Evolutionary conservation across 805 yeast species (phyloP).

Genomic region (Ogataea ramenticola): DNA sequence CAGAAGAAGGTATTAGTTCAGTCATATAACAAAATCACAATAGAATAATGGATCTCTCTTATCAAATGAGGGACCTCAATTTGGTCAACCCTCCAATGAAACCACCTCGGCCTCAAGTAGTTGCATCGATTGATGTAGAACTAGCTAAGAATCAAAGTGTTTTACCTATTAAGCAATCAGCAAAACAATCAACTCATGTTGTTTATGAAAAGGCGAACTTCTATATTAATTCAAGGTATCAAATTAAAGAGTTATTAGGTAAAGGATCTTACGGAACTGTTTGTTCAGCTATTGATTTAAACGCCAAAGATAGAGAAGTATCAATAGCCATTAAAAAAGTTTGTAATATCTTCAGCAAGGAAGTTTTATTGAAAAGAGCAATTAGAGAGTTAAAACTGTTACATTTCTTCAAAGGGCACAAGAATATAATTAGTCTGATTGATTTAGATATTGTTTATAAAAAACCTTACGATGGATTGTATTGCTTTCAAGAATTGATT

Average conservation of each 20-base stretch:
- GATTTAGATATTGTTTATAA: constrained; percentile 65
- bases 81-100: background rate
- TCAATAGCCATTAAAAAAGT: constrained; percentile 77
- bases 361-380: constrained; percentile 68
- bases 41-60: background rate
- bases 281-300: constrained; percentile 61
- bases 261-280: constrained; percentile 86
- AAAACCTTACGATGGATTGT: constrained; percentile 76
- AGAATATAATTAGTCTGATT: constrained; percentile 65
- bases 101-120: background rate
- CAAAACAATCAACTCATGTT: constrained; percentile 3
- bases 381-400: constrained; percentile 75
- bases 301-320: constrained; percentile 26
- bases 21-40: no score
- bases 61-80: background rate
- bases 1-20: no score
- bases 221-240: constrained; percentile 54
- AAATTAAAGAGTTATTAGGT: constrained; percentile 54
- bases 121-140: background rate
- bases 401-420: constrained; percentile 81
- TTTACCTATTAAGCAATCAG: background rate
- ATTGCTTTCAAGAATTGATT: constrained; percentile 80
- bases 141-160: background rate
- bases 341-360: constrained; percentile 57
- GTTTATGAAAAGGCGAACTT: constrained; percentile 51